Evolutionary conservation across 2,329 filamentous ascomycete species (phyloP).

Genomic region (Metarhizium rileyi): DNA sequence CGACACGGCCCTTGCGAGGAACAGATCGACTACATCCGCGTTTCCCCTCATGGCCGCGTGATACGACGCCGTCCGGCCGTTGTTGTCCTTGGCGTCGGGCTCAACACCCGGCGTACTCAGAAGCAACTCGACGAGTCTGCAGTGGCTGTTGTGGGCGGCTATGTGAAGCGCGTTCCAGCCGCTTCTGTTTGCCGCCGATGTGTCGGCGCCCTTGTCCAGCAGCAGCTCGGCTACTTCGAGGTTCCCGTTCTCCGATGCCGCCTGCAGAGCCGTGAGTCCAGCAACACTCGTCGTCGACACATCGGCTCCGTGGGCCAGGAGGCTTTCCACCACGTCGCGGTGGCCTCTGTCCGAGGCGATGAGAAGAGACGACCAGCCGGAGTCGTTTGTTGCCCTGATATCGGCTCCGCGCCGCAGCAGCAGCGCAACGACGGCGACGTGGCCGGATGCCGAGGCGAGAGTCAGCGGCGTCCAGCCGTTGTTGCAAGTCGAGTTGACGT

Average conservation of each 20-base stretch:
- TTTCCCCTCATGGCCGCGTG: slow-evolving; percentile 1
- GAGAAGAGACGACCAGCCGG: slow-evolving; percentile 1
- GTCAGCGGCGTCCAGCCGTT: slow-evolving; percentile 4
- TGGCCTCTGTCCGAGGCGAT: neutral
- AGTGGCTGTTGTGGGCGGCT: slow-evolving; percentile 3
- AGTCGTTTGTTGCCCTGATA: neutral
- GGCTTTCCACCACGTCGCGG: neutral
- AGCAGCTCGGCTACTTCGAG: slow-evolving; percentile 1
- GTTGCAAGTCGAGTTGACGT: slow-evolving; percentile 2
- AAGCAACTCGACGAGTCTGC: slow-evolving; percentile 1
- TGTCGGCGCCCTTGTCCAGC: neutral
- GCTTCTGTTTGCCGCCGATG: neutral
- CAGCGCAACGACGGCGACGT: neutral
- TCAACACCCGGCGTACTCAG: slow-evolving; percentile 1
- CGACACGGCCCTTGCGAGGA: neutral
- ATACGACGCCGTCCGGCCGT: slow-evolving; percentile 4
- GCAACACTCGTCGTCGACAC: neutral
- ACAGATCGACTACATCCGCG: neutral
- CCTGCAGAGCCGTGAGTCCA: slow-evolving; percentile 1
- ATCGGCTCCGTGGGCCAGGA: slow-evolving; percentile 3
- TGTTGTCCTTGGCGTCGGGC: neutral
- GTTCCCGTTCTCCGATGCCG: neutral
- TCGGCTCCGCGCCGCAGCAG: slow-evolving; percentile 4
- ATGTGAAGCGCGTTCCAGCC: slow-evolving; percentile 5
- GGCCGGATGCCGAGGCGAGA: neutral